These are phyloP conservation scores for Carnegiea gigantea DNA, from an alignment of 179 eudicot species.

Conservation along the genomic window DNA sequence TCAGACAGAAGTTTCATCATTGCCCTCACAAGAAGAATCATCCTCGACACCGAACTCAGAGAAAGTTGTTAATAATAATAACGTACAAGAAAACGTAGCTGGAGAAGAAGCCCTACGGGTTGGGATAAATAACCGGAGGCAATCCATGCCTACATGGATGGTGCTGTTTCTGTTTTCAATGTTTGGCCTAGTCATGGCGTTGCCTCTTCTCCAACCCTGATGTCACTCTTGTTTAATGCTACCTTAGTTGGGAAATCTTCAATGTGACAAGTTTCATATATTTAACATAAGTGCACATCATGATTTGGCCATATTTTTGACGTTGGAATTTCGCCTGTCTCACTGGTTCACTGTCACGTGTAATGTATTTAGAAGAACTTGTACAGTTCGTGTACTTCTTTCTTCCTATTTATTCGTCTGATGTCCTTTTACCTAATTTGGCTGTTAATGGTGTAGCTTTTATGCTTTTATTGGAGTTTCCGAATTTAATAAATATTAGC, in stretches of 20 bases:
- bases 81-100: conserved; percentile 28
- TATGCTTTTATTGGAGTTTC: no score
- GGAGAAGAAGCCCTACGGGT: conserved; percentile 38
- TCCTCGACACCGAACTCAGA: conserved; percentile 27
- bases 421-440: background rate
- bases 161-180: conserved; percentile 58
- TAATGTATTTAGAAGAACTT: conserved; percentile 14
- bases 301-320: conserved; percentile 22
- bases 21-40: conserved; percentile 33
- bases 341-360: conserved; percentile 14
- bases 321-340: conserved; percentile 1
- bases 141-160: conserved; percentile 68
- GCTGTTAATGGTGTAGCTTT: background rate
- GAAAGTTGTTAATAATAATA: conserved; percentile 21
- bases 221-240: background rate
- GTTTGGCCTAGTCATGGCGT: conserved; percentile 74
- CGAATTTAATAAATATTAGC: no score
- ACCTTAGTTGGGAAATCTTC: background rate
- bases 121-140: conserved; percentile 40
- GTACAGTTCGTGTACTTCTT: conserved; percentile 25
- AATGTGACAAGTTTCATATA: conserved; percentile 15
- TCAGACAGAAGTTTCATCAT: conserved; percentile 31
- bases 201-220: conserved; percentile 80
- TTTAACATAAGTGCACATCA: conserved; percentile 12
- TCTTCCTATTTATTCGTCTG: background rate